phyloP scores from a whole-genome alignment of 768 basidiomycete genomes.

The Phaffia tasmanica region DNA sequence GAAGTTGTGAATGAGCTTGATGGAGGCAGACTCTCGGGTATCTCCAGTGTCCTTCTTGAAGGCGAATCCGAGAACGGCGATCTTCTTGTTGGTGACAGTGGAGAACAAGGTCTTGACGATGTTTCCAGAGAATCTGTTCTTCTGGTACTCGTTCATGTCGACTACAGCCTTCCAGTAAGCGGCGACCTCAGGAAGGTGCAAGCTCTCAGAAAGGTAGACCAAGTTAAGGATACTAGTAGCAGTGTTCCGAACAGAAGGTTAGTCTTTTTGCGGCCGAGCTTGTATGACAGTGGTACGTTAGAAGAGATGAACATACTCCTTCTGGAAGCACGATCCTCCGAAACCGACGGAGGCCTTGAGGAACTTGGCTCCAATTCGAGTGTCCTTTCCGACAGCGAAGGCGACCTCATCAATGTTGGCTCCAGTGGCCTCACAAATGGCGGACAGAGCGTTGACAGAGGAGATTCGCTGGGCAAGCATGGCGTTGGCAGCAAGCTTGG shows the following conservation, averaged over 20 bases:
- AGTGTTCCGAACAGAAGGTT: constrained; percentile 41
- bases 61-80: constrained; percentile 93
- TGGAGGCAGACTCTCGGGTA: constrained; percentile 92
- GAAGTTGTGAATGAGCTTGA: constrained; percentile 90
- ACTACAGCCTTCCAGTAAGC: constrained; percentile 91
- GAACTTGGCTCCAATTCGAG: constrained; percentile 89
- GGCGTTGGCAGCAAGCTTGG: constrained; percentile 97
- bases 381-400: constrained; percentile 82
- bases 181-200: constrained; percentile 92
- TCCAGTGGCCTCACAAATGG: constrained; percentile 96
- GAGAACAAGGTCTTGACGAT: constrained; percentile 98
- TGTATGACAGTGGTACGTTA: not conserved
- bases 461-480: constrained; percentile 99
- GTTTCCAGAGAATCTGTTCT: constrained; percentile 79
- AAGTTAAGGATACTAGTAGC: constrained; percentile 67
- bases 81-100: constrained; percentile 77
- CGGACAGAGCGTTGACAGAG: constrained; percentile 92
- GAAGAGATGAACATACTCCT: constrained; percentile 36
- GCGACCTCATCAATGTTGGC: constrained; percentile 98
- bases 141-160: constrained; percentile 98
- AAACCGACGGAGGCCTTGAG: constrained; percentile 77
- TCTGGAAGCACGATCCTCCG: constrained; percentile 98
- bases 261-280: not conserved
- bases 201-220: constrained; percentile 88
- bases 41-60: constrained; percentile 75